These are phyloP conservation scores for Acanthamoeba royreba DNA, from an alignment of 208 protist genomes.

Conservation along the genomic window DNA sequence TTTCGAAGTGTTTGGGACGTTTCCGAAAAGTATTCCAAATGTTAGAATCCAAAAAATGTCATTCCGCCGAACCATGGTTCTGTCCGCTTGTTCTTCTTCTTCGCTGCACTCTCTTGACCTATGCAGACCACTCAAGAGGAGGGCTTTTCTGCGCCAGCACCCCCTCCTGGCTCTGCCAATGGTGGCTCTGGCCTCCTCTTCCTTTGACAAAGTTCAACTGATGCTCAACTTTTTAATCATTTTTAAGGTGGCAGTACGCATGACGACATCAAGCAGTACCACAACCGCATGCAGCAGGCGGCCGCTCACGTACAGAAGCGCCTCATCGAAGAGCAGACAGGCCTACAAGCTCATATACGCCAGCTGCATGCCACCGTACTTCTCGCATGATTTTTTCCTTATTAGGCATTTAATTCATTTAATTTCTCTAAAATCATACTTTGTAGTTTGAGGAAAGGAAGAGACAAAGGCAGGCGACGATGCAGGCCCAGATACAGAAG, in stretches of 20 bases:
- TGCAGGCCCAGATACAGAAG: not conserved
- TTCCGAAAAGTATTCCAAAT: too few species aligned
- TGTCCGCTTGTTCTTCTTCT: too few species aligned
- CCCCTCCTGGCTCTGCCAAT: too few species aligned
- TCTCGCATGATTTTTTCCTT: not conserved
- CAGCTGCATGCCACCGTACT: not conserved
- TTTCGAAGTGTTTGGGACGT: too few species aligned
- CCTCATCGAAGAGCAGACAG: not conserved
- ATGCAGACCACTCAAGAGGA: too few species aligned
- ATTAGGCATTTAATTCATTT: not conserved
- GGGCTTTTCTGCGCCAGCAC: too few species aligned
- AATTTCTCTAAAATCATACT: not conserved
- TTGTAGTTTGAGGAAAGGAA: not conserved
- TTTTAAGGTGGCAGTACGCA: not conserved
- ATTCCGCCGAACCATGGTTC: too few species aligned
- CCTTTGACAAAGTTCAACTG: too few species aligned
- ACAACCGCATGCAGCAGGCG: not conserved
- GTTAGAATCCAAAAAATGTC: too few species aligned
- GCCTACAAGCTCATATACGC: not conserved
- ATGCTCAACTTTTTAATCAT: not conserved
- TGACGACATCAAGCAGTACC: not conserved
- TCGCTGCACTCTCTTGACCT: too few species aligned
- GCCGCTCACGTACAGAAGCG: not conserved
- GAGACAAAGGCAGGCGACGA: not conserved
- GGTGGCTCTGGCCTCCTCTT: too few species aligned